Percentiles rank a stretch among this genome's conserved stretches.
Evolutionary conservation across 352 stramenopile genomes (phyloP).

Genomic region (Phytophthora meadii): DNA sequence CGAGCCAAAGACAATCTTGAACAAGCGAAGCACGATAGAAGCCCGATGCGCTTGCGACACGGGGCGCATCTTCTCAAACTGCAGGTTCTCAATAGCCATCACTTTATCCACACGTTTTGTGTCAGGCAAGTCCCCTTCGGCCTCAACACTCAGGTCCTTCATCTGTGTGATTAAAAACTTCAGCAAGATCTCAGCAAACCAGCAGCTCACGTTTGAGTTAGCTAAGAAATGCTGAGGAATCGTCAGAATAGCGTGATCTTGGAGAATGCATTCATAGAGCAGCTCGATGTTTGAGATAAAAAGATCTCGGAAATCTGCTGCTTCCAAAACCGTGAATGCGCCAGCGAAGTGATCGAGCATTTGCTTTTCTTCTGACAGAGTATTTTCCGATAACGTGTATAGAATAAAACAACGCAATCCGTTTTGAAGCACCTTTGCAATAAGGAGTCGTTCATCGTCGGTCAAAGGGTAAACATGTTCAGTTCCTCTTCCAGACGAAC

Average conservation of each 20-base stretch:
- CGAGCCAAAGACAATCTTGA: conserved; percentile 97
- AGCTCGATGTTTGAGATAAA: conserved; percentile 92
- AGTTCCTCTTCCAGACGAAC: conserved; percentile 20
- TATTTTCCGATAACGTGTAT: conserved; percentile 92
- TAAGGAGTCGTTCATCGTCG: conserved; percentile 92
- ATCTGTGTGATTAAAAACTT: conserved; percentile 96
- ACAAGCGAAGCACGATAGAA: conserved; percentile 92
- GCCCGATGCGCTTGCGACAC: conserved; percentile 78
- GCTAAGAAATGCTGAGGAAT: conserved; percentile 96
- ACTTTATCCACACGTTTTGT: conserved; percentile 81
- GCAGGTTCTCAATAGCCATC: conserved; percentile 69
- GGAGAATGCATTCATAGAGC: conserved; percentile 93
- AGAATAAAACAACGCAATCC: conserved; percentile 94
- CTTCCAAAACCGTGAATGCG: conserved; percentile 96
- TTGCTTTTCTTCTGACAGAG: conserved; percentile 92
- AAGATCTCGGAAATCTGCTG: conserved; percentile 93
- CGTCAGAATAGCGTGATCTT: conserved; percentile 93
- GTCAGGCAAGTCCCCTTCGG: conserved; percentile 80
- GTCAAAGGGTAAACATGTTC: conserved; percentile 89
- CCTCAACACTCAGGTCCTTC: conserved; percentile 89
- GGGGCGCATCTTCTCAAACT: conserved; percentile 82
- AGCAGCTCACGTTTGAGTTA: conserved; percentile 93
- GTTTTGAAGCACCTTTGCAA: conserved; percentile 94
- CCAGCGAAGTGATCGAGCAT: conserved; percentile 97
- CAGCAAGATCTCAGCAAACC: conserved; percentile 95